A percentile compares a stretch with the other conserved stretches of the same genome.
Conservation (phyloP, 2,329 filamentous ascomycete genomes). For the Calonectria ilicicola region DNA sequence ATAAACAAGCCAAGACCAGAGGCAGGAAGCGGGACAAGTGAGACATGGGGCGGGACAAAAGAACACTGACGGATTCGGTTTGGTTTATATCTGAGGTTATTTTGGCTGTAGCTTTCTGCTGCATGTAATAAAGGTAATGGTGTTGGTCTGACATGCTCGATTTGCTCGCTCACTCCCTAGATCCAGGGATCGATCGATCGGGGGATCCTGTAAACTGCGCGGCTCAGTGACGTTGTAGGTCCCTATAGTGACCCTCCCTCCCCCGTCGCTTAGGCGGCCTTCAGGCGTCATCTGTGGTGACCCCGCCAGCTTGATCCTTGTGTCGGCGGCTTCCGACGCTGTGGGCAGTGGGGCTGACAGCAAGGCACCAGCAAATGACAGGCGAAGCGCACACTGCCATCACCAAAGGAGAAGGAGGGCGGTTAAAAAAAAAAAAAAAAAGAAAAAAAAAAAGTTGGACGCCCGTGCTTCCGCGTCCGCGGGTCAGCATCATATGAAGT, state of each 20-base stretch:
- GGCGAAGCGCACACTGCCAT: conserved; percentile 22
- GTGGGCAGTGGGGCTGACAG: conserved; percentile 27
- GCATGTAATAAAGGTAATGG: neutral
- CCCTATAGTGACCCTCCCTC: neutral
- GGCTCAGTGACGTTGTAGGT: conserved; percentile 14
- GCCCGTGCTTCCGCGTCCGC: conserved; percentile 29
- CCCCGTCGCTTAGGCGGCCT: neutral
- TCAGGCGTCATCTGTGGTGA: neutral
- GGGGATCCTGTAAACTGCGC: neutral
- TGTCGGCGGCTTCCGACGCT: conserved; percentile 39
- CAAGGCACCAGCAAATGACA: conserved; percentile 23
- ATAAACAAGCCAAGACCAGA: neutral
- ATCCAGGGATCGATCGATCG: neutral
- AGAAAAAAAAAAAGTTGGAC: conserved; percentile 42
- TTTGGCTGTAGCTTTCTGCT: neutral
- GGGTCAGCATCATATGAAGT: conserved; percentile 18
- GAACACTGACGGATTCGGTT: neutral
- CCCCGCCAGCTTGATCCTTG: conserved; percentile 21
- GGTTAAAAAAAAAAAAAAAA: conserved; percentile 35
- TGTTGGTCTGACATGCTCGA: conserved; percentile 2
- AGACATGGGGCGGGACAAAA: neutral
- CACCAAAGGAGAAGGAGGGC: conserved; percentile 29
- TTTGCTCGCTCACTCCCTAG: neutral
- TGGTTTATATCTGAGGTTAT: neutral
- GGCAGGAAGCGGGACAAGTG: neutral